Evolutionary conservation across 148 eudicot genomes (phyloP), one percentile per base, ranked within the genome.

Genomic region (Vaccinium vitisidaea): DNA sequence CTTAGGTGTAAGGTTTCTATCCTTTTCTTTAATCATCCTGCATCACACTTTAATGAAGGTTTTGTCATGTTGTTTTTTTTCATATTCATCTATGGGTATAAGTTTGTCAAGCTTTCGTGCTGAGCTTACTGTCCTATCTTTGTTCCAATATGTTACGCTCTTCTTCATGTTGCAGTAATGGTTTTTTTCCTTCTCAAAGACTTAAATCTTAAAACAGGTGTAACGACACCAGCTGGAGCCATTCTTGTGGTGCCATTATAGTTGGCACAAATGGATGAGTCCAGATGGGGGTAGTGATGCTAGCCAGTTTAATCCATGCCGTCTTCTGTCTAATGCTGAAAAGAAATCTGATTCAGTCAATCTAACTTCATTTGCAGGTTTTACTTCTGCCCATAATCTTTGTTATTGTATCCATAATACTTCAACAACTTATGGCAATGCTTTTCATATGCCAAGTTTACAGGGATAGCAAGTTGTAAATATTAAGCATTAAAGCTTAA

Each of bases 211-310:
- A 87, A 91, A 81, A 88, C 86, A 69, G 92, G 91, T 30, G 56
- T 86, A 69, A 86, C 53, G 21, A 86, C 90, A 67, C 93, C 93
- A 77, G 91, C 92, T 88, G 91, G 90, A 84, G 88, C 92, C 61
- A 80, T 91, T 74, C 87, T 90, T 84, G 88, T 90, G 79, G 92
- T 90, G 43, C 93, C 93, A 7, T 76, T 91, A 79, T 90, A 90
- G 83, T 83, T 88, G 86, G 88, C 90, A 77, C 93, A 91, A 79
- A 87, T 76, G 88, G 92, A 91, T 80, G 87, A 84, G 86, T 56
- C 49, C 30, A 87, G 53, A 16, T 91, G 93, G 93, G 93, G 93
- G 32, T 70, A 88, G 53, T 83, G 93, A 91, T 82, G 90, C 92
- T 71, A 82, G 80, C 67, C 55, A 84, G 88, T 91, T 91, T 80